Evolutionary conservation across 2,329 filamentous ascomycete genomes (phyloP), one percentile per base, ranked within the genome.

Genomic region (Boeremia lycopersici): DNA sequence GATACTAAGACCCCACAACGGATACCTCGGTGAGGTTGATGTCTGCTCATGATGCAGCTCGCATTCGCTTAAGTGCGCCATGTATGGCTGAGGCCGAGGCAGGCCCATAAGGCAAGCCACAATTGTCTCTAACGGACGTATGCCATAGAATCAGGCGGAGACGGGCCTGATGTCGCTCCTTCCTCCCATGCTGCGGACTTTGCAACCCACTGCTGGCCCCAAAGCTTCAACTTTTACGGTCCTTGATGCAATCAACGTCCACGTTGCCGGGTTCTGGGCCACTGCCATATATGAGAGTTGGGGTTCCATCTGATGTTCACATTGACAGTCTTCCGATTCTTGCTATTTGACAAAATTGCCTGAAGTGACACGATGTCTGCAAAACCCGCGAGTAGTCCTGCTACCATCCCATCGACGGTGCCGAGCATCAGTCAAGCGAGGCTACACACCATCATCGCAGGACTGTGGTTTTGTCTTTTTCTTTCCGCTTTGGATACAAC

Each of bases 381-480:
- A 5, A 33, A 33, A 13, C 26, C 33, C 1, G 10, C 45, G 5
- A 49, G 15, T 11, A 31, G 43, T 11, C 39, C 50, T 30, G 23
- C 25, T 23, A 36, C 47, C 12, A 26, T 44, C 35, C 40, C 60
- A 11, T 42, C 56, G 4, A 38, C 49, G n/a, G 53, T 65, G n/a
- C 56, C 63, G 4, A 63, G 26, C 23, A 64, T 72, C 31, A 68
- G 65, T 47, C 49, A 41, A 25, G 50, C 46, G 3, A 64, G 64
- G 43, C 56, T 72, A 34, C 62, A 72, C 11, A 48, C 67, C 10
- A 67, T 72, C 36, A 69, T 73, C 26, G 57, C 52, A 15, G 69
- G 68, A 25, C 49, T 74, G 17, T 73, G 68, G 68, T 57, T 74
- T 12, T 72, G 63, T 35, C 52, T 74, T 1, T 74, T 73, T 53